Base-by-base conservation (phyloP, 2,329 filamentous ascomycete species). In the Podosphaera fusca region DNA sequence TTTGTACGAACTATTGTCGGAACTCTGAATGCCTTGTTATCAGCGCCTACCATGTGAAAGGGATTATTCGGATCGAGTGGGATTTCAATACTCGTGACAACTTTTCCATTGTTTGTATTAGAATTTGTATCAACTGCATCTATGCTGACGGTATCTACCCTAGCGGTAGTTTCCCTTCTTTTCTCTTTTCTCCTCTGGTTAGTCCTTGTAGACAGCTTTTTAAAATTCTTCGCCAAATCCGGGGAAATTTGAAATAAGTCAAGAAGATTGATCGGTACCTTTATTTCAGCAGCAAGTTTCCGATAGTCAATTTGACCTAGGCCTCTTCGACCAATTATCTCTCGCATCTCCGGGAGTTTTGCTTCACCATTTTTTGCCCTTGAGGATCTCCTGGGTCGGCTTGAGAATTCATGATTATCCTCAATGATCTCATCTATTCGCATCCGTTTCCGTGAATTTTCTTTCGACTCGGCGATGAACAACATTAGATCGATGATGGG, bases 231-330 rank as follows among this genome's bases (percentile, higher is more conserved):
- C 3, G n/a, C 53, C 14, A 55, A 30, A n/a, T 55, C 53, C 21
- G 53, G 53, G 14, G 36, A 55, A 4, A 55, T 55, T 55, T 55
- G 53, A n/a, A 55, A 55, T 2, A 55, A 21, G 10, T 55, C 53
- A 55, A 55, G 35, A 3, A 55, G 36, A 35, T 55, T 55, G 31
- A 55, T 55, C 2, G 53, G 34, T 12, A 52, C 10, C n/a, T 52
- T 21, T 3, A 6, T 35, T n/a, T 52, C 31, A 35, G 34, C 10
- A 4, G 10, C 31, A 5, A 52, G 50, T n/a, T 52, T 52, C 50
- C 21, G 3, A 35, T 52, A 52, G 14, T 35, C 10, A 8, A 55
- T 21, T 2, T 40, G 33, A 2, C 54, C 38, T 30, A n/a, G 14
- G 4, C 54, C 54, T 9, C 36, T 9, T 2, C 54, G 38, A 9